These are phyloP conservation scores for Paraconiothyrium brasiliense DNA, from an alignment of 2,329 filamentous ascomycete species.

Conservation along the genomic window DNA sequence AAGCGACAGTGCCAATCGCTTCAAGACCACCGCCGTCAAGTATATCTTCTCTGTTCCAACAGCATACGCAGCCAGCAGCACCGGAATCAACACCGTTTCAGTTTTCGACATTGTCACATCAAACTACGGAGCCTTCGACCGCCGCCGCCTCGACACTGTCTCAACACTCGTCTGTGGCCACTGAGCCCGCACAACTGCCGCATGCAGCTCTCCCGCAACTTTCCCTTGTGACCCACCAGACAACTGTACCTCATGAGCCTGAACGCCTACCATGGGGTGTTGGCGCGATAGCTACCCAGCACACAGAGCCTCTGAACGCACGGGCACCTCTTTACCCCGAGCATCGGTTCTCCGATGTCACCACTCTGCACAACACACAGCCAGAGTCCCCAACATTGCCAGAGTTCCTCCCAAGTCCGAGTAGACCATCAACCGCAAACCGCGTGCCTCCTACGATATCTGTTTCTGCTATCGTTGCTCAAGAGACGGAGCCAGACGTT, in stretches of 20 bases:
- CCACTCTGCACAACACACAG: slow-evolving; percentile 41
- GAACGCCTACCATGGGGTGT: slow-evolving; percentile 26
- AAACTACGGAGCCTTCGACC: slow-evolving; percentile 31
- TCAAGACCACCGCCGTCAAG: slow-evolving; percentile 5
- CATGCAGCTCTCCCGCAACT: slow-evolving; percentile 18
- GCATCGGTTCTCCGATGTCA: slow-evolving; percentile 39
- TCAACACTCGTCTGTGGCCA: slow-evolving; percentile 20
- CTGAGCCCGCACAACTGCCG: slow-evolving; percentile 28
- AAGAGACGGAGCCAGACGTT: slow-evolving; percentile 40
- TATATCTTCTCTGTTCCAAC: slow-evolving; percentile 15
- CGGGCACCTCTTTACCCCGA: slow-evolving; percentile 14
- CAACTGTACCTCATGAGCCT: slow-evolving; percentile 29
- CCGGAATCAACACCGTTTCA: slow-evolving; percentile 23
- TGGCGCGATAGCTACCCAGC: slow-evolving; percentile 34
- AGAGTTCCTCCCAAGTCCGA: slow-evolving; percentile 43
- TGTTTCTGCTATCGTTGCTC: slow-evolving; percentile 39
- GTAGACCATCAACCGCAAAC: slow-evolving; percentile 42
- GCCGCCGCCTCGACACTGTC: slow-evolving; percentile 16
- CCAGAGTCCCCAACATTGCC: slow-evolving; percentile 48
- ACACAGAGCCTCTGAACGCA: slow-evolving; percentile 41
- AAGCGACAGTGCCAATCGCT: slow-evolving; percentile 34
- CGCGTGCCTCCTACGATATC: slow-evolving; percentile 30
- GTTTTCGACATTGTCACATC: slow-evolving; percentile 34
- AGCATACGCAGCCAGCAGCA: slow-evolving; percentile 36
- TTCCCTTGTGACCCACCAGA: slow-evolving; percentile 19